A percentile compares a stretch with the other conserved stretches of the same genome.
Evolutionary conservation across 2,329 filamentous ascomycete genomes (phyloP).

Genomic region (Stagonosporopsis vannaccii): DNA sequence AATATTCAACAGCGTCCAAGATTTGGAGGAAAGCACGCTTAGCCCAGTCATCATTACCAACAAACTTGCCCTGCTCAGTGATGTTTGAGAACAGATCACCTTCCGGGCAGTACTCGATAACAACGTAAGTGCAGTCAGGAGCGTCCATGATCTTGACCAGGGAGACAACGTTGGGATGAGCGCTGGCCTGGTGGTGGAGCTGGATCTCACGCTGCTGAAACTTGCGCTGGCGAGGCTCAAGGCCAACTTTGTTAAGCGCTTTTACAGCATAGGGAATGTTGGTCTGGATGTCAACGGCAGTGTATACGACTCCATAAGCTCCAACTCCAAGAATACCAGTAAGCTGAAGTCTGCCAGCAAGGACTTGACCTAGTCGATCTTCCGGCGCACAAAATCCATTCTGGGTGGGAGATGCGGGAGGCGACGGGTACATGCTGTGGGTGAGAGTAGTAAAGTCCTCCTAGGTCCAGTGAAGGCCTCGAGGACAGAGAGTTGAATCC

Average conservation of each 20-base stretch:
- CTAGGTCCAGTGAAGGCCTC: conserved; percentile 52
- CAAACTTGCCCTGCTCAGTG: conserved; percentile 91
- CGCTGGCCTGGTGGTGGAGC: conserved; percentile 86
- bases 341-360: conserved; percentile 84
- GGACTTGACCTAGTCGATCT: conserved; percentile 82
- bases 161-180: conserved; percentile 91
- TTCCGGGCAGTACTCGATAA: conserved; percentile 96
- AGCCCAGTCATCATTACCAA: conserved; percentile 88
- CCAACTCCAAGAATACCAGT: conserved; percentile 88
- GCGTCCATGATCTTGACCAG: conserved; percentile 93
- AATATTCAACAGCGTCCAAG: conserved; percentile 93
- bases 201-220: conserved; percentile 95
- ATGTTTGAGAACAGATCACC: conserved; percentile 98
- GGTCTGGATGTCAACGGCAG: conserved; percentile 82
- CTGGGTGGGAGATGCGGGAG: conserved; percentile 57
- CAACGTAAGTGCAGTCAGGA: conserved; percentile 91
- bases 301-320: conserved; percentile 96
- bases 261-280: conserved; percentile 91
- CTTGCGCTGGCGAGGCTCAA: conserved; percentile 84
- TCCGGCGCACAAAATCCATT: conserved; percentile 66
- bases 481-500: conserved; percentile 42
- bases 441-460: conserved; percentile 39
- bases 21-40: conserved; percentile 92
- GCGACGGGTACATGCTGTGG: conserved; percentile 58
- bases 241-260: conserved; percentile 90